These are phyloP conservation scores for Peronospora farinosa DNA, from an alignment of 352 stramenopile species.

Conservation along the genomic window DNA sequence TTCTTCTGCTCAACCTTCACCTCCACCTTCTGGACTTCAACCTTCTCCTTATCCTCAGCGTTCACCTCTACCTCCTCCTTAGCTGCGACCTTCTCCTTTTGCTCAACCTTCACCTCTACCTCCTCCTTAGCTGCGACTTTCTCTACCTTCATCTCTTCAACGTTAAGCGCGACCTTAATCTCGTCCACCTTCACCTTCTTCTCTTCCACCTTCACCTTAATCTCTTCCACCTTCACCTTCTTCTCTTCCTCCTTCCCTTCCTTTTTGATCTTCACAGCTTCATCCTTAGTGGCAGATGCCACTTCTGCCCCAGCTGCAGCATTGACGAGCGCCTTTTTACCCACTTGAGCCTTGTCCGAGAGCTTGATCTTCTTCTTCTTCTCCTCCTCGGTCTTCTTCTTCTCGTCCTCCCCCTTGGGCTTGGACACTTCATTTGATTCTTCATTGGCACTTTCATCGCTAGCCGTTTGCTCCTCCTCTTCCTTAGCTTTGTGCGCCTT, in stretches of 20 bases:
- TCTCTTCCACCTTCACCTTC: slow-evolving; percentile 1
- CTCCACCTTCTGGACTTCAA: slow-evolving; percentile 3
- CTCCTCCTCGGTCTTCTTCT: neutral
- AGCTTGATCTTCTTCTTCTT: slow-evolving; percentile 13
- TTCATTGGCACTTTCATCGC: slow-evolving; percentile 25
- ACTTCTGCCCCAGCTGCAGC: slow-evolving; percentile 24
- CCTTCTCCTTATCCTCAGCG: slow-evolving; percentile 9
- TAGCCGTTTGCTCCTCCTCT: slow-evolving; percentile 21
- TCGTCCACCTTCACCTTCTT: slow-evolving; percentile 9
- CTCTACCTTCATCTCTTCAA: slow-evolving; percentile 4
- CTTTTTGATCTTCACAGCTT: slow-evolving; percentile 20
- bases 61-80: slow-evolving; percentile 8
- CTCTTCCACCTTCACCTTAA: slow-evolving; percentile 8
- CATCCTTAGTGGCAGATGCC: slow-evolving; percentile 29
- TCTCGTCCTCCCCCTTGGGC: slow-evolving; percentile 12
- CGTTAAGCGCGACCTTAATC: neutral
- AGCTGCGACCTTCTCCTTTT: slow-evolving; percentile 4
- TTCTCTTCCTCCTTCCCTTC: slow-evolving; percentile 5
- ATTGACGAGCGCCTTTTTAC: slow-evolving; percentile 30
- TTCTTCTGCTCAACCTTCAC: slow-evolving; percentile 7
- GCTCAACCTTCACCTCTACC: slow-evolving; percentile 5
- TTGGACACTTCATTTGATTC: slow-evolving; percentile 17
- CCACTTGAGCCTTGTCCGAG: slow-evolving; percentile 22
- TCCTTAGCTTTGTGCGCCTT: slow-evolving; percentile 13
- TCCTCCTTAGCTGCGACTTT: slow-evolving; percentile 2